Percentiles rank a stretch among this genome's conserved stretches.
Conservation (phyloP, 2,329 filamentous ascomycete species). For the Akanthomyces muscarius region DNA sequence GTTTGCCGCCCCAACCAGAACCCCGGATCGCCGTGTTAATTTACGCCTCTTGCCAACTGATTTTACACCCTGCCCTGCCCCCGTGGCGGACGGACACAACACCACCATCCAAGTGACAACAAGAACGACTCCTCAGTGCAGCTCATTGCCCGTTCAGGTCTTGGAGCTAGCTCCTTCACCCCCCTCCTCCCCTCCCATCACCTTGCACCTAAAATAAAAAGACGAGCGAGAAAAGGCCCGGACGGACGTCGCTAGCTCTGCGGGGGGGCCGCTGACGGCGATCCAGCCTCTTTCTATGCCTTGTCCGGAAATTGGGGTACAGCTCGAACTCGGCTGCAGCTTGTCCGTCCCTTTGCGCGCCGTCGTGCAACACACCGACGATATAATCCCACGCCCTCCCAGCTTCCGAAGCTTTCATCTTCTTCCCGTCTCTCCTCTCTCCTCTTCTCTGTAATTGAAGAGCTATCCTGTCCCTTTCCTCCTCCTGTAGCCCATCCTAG, state of each 20-base stretch:
- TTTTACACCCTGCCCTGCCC: no score
- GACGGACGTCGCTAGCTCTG: neutral
- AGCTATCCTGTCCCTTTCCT: neutral
- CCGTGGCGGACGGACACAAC: neutral
- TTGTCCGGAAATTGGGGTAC: neutral
- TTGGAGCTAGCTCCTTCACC: conserved; percentile 1
- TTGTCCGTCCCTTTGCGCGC: neutral
- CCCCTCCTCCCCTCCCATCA: neutral
- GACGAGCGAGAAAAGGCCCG: neutral
- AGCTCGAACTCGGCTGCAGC: conserved; percentile 1
- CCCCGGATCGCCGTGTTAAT: neutral
- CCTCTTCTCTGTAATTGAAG: neutral
- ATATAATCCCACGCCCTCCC: conserved; percentile 10
- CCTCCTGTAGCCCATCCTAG: neutral
- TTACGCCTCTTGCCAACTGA: neutral
- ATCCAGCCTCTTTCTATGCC: conserved; percentile 5
- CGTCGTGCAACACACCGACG: neutral
- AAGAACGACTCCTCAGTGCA: neutral
- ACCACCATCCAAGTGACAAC: neutral
- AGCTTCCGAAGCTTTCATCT: neutral
- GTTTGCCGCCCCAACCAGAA: neutral
- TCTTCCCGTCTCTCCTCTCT: neutral
- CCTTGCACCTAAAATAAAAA: neutral
- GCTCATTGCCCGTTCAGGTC: conserved; percentile 6
- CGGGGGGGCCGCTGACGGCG: neutral